phyloP scores from a whole-genome alignment of 176 grass and related monocot genomes.

The Eremochloa ophiuroides region DNA sequence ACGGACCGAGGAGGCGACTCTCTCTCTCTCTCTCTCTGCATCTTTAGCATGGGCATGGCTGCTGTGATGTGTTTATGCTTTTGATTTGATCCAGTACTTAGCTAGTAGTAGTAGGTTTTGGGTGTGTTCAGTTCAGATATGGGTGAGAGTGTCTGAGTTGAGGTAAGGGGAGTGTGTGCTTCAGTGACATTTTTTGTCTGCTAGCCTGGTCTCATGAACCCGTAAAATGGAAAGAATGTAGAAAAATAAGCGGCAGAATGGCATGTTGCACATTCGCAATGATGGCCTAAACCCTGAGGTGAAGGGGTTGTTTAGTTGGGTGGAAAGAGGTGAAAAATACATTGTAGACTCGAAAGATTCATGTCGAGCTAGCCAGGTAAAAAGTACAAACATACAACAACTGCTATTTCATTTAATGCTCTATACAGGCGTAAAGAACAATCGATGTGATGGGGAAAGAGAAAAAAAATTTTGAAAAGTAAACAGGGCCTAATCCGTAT shows the following conservation, averaged over 20 bases:
- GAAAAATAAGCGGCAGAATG: conserved; percentile 19
- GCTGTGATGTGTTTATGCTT: background rate
- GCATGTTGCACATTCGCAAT: background rate
- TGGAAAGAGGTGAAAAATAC: no score
- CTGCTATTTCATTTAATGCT: no score
- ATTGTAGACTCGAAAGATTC: no score
- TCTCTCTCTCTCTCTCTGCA: no score
- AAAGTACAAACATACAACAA: no score
- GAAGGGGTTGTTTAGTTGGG: no score
- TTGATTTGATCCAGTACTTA: background rate
- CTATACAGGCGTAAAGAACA: no score
- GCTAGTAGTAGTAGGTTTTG: background rate
- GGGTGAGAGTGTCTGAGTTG: background rate
- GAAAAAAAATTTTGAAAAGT: no score
- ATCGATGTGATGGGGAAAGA: no score
- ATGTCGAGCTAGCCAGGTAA: no score
- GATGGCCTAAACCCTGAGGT: no score
- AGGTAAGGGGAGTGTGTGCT: background rate
- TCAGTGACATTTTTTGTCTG: background rate
- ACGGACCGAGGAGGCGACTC: background rate
- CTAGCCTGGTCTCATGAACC: background rate
- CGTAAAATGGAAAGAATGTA: background rate
- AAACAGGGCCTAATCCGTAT: no score
- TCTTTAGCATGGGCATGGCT: background rate
- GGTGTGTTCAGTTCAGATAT: background rate